These are phyloP conservation scores for Daldinia concentrica DNA, from an alignment of 495 filamentous ascomycete genomes.

Conservation along the genomic window DNA sequence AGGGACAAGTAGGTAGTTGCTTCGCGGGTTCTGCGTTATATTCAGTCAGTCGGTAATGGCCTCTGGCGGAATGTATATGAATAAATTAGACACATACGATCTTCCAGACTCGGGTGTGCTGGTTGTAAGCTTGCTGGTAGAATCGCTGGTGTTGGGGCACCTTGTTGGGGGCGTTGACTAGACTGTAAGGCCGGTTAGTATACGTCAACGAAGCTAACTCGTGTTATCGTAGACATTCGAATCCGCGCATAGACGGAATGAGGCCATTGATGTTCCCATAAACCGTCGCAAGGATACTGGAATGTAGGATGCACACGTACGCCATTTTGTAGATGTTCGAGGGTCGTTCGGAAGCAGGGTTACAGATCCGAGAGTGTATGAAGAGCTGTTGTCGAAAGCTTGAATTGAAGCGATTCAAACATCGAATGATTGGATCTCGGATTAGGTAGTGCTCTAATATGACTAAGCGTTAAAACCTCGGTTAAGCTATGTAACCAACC, in stretches of 20 bases:
- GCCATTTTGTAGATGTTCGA: conserved; percentile 39
- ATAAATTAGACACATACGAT: conserved; percentile 70
- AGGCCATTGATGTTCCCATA: conserved; percentile 15
- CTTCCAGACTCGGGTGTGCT: conserved; percentile 80
- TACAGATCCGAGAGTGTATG: conserved; percentile 14
- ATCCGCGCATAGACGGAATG: not conserved
- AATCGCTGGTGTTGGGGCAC: conserved; percentile 84
- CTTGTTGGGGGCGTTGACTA: conserved; percentile 84
- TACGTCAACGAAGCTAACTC: conserved; percentile 18
- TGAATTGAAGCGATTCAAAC: conserved; percentile 24
- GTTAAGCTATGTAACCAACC: conserved; percentile 11
- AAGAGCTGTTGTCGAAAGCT: conserved; percentile 41
- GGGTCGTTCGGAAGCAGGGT: conserved; percentile 8
- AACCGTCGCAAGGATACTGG: not conserved
- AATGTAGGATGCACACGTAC: conserved; percentile 22
- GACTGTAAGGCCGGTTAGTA: conserved; percentile 52
- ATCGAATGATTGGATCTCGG: conserved; percentile 43
- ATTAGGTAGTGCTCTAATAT: conserved; percentile 24
- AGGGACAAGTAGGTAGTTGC: conserved; percentile 72
- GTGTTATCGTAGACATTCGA: conserved; percentile 13
- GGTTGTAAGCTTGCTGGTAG: conserved; percentile 79
- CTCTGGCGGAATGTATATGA: not conserved
- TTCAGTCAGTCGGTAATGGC: conserved; percentile 39
- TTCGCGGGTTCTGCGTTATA: conserved; percentile 67
- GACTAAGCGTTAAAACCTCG: conserved; percentile 45